Conservation (phyloP, 2,329 filamentous ascomycete genomes). For the Botrytis paeoniae region DNA sequence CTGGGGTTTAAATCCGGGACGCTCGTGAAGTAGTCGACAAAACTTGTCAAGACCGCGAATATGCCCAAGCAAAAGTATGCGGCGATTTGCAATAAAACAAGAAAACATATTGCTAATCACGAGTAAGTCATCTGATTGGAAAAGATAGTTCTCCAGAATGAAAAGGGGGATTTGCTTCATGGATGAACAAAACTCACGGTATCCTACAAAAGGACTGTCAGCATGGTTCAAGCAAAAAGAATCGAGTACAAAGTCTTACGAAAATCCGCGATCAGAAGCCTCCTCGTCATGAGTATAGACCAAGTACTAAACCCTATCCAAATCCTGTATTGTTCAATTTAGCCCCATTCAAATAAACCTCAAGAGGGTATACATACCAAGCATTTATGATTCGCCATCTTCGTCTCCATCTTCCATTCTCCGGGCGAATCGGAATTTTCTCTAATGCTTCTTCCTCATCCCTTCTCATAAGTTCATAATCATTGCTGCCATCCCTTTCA, state of each 20-base stretch:
- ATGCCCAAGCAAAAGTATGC: conserved; percentile 27
- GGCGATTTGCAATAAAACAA: conserved; percentile 30
- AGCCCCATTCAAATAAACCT: background rate
- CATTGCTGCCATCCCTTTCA: background rate
- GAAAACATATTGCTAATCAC: conserved; percentile 33
- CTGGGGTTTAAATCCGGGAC: conserved; percentile 7
- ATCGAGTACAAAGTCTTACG: conserved; percentile 25
- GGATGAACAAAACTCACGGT: conserved; percentile 2
- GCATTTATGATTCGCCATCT: conserved; percentile 4
- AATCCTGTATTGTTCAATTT: background rate
- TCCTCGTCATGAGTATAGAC: conserved; percentile 22
- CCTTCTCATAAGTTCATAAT: background rate
- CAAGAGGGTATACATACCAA: background rate
- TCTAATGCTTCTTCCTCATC: conserved; percentile 12
- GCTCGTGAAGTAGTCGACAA: conserved; percentile 21
- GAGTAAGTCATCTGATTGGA: conserved; percentile 22
- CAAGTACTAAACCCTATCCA: conserved; percentile 14
- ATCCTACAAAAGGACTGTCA: background rate
- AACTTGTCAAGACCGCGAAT: conserved; percentile 21
- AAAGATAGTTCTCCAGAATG: background rate
- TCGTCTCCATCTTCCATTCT: conserved; percentile 9
- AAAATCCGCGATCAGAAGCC: conserved; percentile 31
- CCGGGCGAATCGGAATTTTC: background rate
- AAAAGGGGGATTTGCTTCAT: background rate
- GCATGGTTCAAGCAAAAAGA: background rate